A percentile compares a stretch with the other conserved stretches of the same genome.
Conservation (phyloP, 805 yeast species). For the Cyberlindnera saturnus region DNA sequence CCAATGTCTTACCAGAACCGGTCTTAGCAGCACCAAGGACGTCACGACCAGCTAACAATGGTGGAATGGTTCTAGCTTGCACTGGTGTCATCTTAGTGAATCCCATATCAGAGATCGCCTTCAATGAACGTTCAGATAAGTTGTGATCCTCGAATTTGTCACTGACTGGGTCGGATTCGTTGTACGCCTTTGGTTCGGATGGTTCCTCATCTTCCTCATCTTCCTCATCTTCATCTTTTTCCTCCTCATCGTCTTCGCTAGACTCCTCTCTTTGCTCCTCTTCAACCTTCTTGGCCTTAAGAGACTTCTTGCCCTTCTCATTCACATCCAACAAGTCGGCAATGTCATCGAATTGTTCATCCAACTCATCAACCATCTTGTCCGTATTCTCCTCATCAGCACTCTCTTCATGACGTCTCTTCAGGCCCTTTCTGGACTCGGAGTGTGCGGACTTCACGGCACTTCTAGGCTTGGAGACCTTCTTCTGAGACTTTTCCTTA, state of each 20-base stretch:
- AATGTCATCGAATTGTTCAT: constrained; percentile 52
- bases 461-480: constrained; percentile 8
- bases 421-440: constrained; percentile 19
- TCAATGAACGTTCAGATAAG: constrained; percentile 74
- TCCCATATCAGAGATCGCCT: constrained; percentile 84
- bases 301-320: constrained; percentile 19
- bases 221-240: constrained; percentile 15
- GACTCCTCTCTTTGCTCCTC: constrained; percentile 11
- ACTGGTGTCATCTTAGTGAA: constrained; percentile 89
- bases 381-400: constrained; percentile 33
- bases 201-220: constrained; percentile 15
- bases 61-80: constrained; percentile 94
- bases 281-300: constrained; percentile 8
- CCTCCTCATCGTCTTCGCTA: constrained; percentile 19
- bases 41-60: constrained; percentile 92
- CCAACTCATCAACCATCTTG: constrained; percentile 45
- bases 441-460: constrained; percentile 4
- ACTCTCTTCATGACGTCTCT: constrained; percentile 25
- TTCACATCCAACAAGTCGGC: constrained; percentile 47
- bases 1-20: constrained; percentile 97
- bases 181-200: constrained; percentile 5
- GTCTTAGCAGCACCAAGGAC: constrained; percentile 99
- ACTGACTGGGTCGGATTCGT: constrained; percentile 15
- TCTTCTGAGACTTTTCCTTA: constrained; percentile 9
- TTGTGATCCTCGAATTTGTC: constrained; percentile 43